phyloP scores from a whole-genome alignment of 139 green algal species.

The Dunaliella primolecta region DNA sequence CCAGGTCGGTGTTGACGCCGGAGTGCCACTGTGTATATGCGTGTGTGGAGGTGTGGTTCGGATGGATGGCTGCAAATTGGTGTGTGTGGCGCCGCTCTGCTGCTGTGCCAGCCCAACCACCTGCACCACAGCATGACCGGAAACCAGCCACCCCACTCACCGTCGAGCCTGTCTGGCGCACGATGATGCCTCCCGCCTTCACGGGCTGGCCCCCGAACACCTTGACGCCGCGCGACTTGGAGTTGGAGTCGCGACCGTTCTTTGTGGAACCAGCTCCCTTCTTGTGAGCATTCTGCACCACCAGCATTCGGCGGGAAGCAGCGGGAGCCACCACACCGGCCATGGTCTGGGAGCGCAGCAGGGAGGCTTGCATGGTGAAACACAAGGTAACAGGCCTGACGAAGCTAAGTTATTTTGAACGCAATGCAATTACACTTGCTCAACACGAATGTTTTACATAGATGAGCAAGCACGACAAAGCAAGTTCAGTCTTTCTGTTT shows the following conservation, averaged over 20 bases:
- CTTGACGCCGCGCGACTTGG: conserved; percentile 91
- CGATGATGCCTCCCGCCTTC: conserved; percentile 92
- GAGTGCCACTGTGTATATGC: conserved; percentile 72
- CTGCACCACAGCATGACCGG: no score
- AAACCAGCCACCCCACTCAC: no score
- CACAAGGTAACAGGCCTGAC: no score
- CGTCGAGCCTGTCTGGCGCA: conserved; percentile 87
- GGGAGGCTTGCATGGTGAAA: conserved; percentile 24
- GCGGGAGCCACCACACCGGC: conserved; percentile 16
- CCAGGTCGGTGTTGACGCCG: conserved; percentile 80
- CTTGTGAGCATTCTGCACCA: conserved; percentile 57
- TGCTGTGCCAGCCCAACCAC: no score
- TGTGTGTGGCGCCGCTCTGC: no score
- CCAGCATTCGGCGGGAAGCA: conserved; percentile 22
- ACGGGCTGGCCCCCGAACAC: conserved; percentile 92
- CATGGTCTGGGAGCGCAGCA: conserved; percentile 16
- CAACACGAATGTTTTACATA: no score
- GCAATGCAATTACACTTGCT: no score
- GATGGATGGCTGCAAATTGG: no score
- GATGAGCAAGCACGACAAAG: no score
- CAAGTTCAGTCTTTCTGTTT: no score
- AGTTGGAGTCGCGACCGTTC: conserved; percentile 93
- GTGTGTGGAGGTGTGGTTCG: no score
- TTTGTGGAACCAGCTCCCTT: conserved; percentile 89
- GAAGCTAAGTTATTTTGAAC: no score